These are phyloP conservation scores for Sordaria brevicollis DNA, from an alignment of 495 filamentous ascomycete genomes.

Conservation along the genomic window DNA sequence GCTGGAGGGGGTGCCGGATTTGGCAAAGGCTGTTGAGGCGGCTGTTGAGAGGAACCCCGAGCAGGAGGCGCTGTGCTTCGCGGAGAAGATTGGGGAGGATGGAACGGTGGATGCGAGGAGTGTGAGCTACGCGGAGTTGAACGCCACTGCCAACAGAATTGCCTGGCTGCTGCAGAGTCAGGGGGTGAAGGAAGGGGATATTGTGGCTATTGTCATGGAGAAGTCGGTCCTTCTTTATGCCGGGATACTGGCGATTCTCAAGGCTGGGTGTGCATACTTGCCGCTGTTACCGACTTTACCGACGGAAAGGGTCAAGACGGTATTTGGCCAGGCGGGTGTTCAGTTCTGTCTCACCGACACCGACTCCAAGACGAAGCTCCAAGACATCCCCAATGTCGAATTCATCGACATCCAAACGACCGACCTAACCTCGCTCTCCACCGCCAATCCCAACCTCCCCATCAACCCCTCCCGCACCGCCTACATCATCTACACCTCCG, in stretches of 20 bases:
- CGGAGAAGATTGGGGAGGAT: slow-evolving; percentile 27
- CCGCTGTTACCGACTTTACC: slow-evolving; percentile 60
- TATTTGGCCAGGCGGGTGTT: slow-evolving; percentile 44
- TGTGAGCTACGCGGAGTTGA: slow-evolving; percentile 54
- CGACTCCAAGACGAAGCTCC: slow-evolving; percentile 4
- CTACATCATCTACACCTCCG: slow-evolving; percentile 59
- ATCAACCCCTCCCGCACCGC: slow-evolving; percentile 29
- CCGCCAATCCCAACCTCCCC: slow-evolving; percentile 21
- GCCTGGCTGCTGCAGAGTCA: slow-evolving; percentile 43
- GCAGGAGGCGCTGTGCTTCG: slow-evolving; percentile 50
- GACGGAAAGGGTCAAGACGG: slow-evolving; percentile 36
- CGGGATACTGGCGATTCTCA: slow-evolving; percentile 59
- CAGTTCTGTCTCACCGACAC: slow-evolving; percentile 35
- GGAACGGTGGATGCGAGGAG: slow-evolving; percentile 17
- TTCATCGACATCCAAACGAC: slow-evolving; percentile 26
- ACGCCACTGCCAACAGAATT: slow-evolving; percentile 51
- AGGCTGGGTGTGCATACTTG: slow-evolving; percentile 64
- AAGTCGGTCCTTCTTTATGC: slow-evolving; percentile 59
- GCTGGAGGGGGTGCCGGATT: slow-evolving; percentile 16
- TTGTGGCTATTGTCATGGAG: slow-evolving; percentile 60
- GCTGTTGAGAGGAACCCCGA: slow-evolving; percentile 37
- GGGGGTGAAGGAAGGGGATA: slow-evolving; percentile 36
- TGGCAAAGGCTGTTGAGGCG: slow-evolving; percentile 45
- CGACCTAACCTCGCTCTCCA: slow-evolving; percentile 8
- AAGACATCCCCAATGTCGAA: slow-evolving; percentile 14